A percentile compares a stretch with the other conserved stretches of the same genome.
These are phyloP conservation scores for Mrakia blollopis DNA, from an alignment of 768 basidiomycete genomes.

Conservation along the genomic window DNA sequence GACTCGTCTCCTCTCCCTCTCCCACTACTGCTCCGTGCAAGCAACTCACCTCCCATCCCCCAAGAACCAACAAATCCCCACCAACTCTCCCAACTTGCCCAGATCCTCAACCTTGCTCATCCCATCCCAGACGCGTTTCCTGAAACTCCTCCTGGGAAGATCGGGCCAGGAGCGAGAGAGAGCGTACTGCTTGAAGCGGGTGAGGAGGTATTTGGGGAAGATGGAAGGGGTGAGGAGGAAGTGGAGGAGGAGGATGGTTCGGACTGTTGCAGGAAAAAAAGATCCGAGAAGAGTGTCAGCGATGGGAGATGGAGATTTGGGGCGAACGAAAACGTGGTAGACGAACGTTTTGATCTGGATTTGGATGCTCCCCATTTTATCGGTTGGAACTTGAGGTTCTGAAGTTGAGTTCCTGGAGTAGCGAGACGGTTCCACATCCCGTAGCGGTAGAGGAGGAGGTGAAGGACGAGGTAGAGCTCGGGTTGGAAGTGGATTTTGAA, in stretches of 20 bases:
- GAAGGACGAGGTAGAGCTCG: constrained; percentile 46
- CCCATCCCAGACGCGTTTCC: constrained; percentile 66
- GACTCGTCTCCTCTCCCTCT: background rate
- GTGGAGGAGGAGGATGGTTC: constrained; percentile 49
- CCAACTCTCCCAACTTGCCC: constrained; percentile 58
- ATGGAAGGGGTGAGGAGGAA: constrained; percentile 60
- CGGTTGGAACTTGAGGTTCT: constrained; percentile 40
- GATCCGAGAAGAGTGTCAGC: constrained; percentile 34
- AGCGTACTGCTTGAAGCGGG: constrained; percentile 66
- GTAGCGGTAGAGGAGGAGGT: constrained; percentile 69
- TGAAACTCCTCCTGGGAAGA: constrained; percentile 68
- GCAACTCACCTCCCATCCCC: constrained; percentile 74
- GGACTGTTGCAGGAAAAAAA: constrained; percentile 20
- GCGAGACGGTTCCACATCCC: constrained; percentile 79
- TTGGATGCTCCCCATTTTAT: background rate
- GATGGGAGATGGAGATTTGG: constrained; percentile 17
- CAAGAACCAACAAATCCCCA: constrained; percentile 78
- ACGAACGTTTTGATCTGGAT: constrained; percentile 47
- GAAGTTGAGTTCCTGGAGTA: constrained; percentile 68
- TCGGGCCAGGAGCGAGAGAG: constrained; percentile 87
- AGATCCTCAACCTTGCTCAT: constrained; percentile 64
- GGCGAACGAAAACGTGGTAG: background rate
- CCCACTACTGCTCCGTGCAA: background rate
- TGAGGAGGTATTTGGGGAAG: constrained; percentile 70
- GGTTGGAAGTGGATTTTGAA: constrained; percentile 33